Base-by-base conservation (phyloP, 176 grass and related monocot species). In the Dactylis glomerata region DNA sequence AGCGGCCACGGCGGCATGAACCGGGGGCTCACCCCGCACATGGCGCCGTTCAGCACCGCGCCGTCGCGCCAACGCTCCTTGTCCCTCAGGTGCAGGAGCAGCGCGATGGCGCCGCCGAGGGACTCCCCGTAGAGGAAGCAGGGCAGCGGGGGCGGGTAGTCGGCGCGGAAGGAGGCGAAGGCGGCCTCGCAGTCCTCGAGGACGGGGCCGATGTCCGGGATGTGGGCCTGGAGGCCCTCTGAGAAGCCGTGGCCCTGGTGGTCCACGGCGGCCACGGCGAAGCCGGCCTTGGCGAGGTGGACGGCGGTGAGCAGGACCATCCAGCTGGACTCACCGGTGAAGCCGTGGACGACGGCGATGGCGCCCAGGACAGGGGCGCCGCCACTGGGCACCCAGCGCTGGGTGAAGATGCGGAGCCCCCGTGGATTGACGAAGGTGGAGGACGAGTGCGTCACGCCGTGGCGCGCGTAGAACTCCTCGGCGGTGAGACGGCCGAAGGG, bases 181-280 rank as follows among this genome's bases (percentile, higher is more conserved):
- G 88, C 94, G 67, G 95, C 68, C 34, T 89, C 90, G 86, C 95
- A 97, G 86, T 97, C 92, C 5, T 97, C 90, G 20, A 97, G 88
- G 4, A 97, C 92, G 0, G 88, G 90, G 5, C 10, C 42, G 75
- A 97, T 92, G 84, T 97, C 88, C 3, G 95, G 95, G 62, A 97
- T 70, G 79, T 94, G 88, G 46, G 56, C 17, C 38, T 46, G 50
- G 3, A 97, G 90, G 28, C 92, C 95, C 2, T 94, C 92, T 20
- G 95, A 97, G 79, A 92, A 90, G 61, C 95, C 95, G 82, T 97
- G 95, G 13, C 92, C 95, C 62, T 92, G 95, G 92, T 97, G 92
- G 85, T 97, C 95, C 0, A 97, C 68, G 40, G 92, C 95, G 2
- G 68, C 92, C 0, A 97, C 90, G 7, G 95, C 95, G 68, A 97